Evolutionary conservation across 192 early-diverging fungal species (phyloP), one percentile per base, ranked within the genome.

Genomic region (Powellomyces hirtus): DNA sequence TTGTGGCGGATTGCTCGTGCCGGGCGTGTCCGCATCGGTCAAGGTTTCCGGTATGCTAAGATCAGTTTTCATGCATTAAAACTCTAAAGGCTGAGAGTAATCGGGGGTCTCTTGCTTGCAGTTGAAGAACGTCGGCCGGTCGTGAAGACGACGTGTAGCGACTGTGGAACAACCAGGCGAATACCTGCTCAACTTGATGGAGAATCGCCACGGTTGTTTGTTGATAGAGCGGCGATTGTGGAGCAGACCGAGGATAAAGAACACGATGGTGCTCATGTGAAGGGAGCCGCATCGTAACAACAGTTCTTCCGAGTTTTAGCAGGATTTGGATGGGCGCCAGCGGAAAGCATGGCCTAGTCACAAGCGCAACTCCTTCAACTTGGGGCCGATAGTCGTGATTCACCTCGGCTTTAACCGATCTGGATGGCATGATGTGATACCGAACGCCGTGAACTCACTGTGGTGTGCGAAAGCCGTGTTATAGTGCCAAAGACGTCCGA

Each of bases 1-100:
- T 16, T 88, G 86, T 45, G 81, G 84, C 14, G 70, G 74, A 11
- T 20, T 84, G 0, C 44, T 86, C 60, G 37, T 88, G 20, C 81
- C 83, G 8, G 81, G 76, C 8, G 56, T 84, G 4, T 84, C 78
- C 16, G 71, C 70, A 3, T 68, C 70, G 38, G 67, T 75, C 20
- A 37, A 61, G 29, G 20, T 31, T 16, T n/a, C 16, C 16, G 59
- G 59, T 61, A 51, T 5, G 53, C n/a, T n/a, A n/a, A n/a, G n/a
- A n/a, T n/a, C n/a, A 18, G 40, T 13, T 42, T 42, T 42, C 40
- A 18, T 18, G 8, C 40, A 18, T 42, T 42, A 30, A 5, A 16
- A 33, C 31, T 7, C 11, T 52, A 24, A 52, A 24, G 7, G 50
- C 24, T 20, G 11, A 20, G 11, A 24, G 10, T 52, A 20, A 7